Evolutionary conservation across 148 eudicot genomes (phyloP).

Genomic region (Chenopodium suecicum): DNA sequence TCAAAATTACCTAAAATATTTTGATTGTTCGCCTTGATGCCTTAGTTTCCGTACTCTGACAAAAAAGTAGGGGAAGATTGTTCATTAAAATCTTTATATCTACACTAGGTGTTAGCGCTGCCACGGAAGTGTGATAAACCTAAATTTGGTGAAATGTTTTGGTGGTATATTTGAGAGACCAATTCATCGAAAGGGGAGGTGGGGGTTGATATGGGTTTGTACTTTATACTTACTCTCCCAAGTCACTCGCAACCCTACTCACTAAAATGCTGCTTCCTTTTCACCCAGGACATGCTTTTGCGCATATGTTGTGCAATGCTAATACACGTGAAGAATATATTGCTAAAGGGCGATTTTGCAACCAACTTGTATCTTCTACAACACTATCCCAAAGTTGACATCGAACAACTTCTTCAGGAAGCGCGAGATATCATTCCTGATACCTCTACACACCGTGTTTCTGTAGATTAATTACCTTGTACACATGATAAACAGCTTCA

Average conservation of each 20-base stretch:
- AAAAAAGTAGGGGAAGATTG: background rate
- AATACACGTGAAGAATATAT: slow-evolving; percentile 44
- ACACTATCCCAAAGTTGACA: slow-evolving; percentile 50
- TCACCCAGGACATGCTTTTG: slow-evolving; percentile 58
- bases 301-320: slow-evolving; percentile 74
- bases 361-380: slow-evolving; percentile 57
- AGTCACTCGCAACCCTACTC: background rate
- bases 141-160: background rate
- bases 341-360: slow-evolving; percentile 60
- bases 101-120: background rate
- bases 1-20: background rate
- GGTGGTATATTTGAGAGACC: too few relatives aligned
- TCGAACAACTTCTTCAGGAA: slow-evolving; percentile 49
- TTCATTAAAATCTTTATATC: background rate
- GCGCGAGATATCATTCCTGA: slow-evolving; percentile 48
- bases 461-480: slow-evolving; percentile 6
- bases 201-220: background rate
- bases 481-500: background rate
- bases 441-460: slow-evolving; percentile 35
- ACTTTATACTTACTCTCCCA: background rate
- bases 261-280: background rate
- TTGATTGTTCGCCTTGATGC: background rate
- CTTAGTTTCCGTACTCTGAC: background rate
- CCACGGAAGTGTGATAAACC: background rate
- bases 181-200: too few relatives aligned